Evolutionary conservation across 2,329 filamentous ascomycete genomes (phyloP).

Genomic region (Scedosporium boydii): DNA sequence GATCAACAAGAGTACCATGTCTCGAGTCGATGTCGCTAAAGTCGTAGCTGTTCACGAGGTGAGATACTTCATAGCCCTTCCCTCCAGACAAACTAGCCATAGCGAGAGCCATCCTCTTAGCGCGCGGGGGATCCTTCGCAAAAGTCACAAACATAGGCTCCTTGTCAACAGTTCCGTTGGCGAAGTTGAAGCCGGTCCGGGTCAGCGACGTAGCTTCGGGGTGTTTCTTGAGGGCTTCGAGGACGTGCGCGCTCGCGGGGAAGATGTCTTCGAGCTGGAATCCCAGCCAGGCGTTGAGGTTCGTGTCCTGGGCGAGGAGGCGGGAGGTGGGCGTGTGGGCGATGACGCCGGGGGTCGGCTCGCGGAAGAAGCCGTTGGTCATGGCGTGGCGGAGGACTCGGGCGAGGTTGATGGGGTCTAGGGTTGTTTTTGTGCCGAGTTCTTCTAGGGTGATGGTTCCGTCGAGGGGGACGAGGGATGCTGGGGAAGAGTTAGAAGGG

Average conservation of each 20-base stretch:
- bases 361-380: constrained; percentile 46
- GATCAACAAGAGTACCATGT: constrained; percentile 44
- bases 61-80: constrained; percentile 44
- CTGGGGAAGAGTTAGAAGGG: constrained; percentile 19
- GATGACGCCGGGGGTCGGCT: constrained; percentile 38
- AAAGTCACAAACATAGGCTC: constrained; percentile 47
- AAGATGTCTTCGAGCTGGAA: constrained; percentile 46
- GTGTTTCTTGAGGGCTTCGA: constrained; percentile 31
- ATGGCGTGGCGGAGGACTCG: constrained; percentile 46
- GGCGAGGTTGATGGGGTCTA: constrained; percentile 40
- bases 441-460: constrained; percentile 33
- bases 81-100: constrained; percentile 47
- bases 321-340: constrained; percentile 46
- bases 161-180: constrained; percentile 37
- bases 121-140: constrained; percentile 34
- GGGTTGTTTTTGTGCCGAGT: constrained; percentile 32
- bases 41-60: constrained; percentile 46
- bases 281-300: constrained; percentile 44
- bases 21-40: constrained; percentile 35
- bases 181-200: constrained; percentile 41
- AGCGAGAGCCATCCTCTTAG: constrained; percentile 42
- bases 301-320: constrained; percentile 36
- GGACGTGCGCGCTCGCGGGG: constrained; percentile 34
- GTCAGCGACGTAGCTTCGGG: constrained; percentile 38
- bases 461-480: constrained; percentile 39